Conservation (phyloP, 2,329 filamentous ascomycete genomes). For the Sporothrix pallida region DNA sequence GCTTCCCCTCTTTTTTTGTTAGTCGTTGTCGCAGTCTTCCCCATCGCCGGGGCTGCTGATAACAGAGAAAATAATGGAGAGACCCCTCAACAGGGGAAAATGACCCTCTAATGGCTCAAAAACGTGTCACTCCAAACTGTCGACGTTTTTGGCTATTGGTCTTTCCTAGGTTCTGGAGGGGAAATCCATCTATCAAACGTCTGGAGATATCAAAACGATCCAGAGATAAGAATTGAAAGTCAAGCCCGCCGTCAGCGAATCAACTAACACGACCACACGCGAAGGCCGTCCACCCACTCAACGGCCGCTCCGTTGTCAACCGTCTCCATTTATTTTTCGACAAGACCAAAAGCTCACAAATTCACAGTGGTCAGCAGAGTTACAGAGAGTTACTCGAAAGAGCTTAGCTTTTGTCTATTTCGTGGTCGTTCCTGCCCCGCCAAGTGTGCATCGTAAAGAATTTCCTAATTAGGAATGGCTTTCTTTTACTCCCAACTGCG, state of each 20-base stretch:
- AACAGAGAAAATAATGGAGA: not conserved
- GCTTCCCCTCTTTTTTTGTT: slow-evolving; percentile 7
- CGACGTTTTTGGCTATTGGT: not conserved
- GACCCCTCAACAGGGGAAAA: not conserved
- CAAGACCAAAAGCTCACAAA: not conserved
- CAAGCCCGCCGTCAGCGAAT: slow-evolving; percentile 5
- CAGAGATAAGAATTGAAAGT: slow-evolving; percentile 22
- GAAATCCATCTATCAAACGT: not conserved
- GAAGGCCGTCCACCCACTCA: not conserved
- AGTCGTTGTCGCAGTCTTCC: no score
- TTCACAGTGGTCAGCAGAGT: slow-evolving; percentile 16
- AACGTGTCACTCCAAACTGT: slow-evolving; percentile 4
- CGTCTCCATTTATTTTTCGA: no score
- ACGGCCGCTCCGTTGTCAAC: not conserved
- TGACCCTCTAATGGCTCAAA: not conserved
- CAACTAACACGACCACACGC: slow-evolving; percentile 19
- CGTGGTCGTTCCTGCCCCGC: not conserved
- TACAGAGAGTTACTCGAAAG: not conserved
- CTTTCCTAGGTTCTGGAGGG: no score
- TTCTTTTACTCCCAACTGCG: not conserved
- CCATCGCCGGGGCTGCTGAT: slow-evolving; percentile 10
- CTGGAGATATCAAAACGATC: not conserved
- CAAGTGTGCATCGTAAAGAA: slow-evolving; percentile 19
- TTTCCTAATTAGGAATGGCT: slow-evolving; percentile 24
- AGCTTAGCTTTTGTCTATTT: not conserved